Evolutionary conservation across 805 yeast genomes (phyloP), one percentile per base, ranked within the genome.

Genomic region (Lachancea dasiensis): DNA sequence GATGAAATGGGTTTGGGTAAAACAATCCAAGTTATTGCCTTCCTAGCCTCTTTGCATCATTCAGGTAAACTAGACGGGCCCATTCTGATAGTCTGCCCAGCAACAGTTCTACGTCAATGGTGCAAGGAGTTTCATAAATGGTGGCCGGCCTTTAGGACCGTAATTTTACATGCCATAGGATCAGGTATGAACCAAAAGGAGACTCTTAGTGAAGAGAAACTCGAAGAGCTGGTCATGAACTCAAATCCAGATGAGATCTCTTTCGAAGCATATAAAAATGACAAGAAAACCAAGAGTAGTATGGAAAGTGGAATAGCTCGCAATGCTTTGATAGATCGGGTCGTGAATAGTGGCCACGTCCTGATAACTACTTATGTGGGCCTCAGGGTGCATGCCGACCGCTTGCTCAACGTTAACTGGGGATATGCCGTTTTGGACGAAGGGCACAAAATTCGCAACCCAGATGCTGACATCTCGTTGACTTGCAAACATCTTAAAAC

Each of bases 1-100:
- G 98, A 92, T 61, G 98, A 92, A 59, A 92, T 92, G 98, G 98
- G 98, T 0, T 63, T 92, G 13, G 98, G 98, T 2, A 92, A 92
- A 54, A 92, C 98, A 0, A 82, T 92, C 35, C 97, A 92, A 56
- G 75, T 92, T 6, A 86, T 87, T 30, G 78, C 97, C 1, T 92
- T 90, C 58, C 53, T 92, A 6, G 97, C 97, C 0, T 92, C 95
- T 0, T 66, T 92, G 27, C 95, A 89, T 52, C 84, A 87, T 56
- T 82, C 94, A 13, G 79, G 81, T 0, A 64, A 75, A 40, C 64
- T 90, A 2, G 72, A 75, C 22, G 81, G 79, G 26, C 98, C 98
- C 0, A 81, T 84, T 0, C 54, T 92, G 24, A 70, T 92, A 28
- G 96, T 92, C 0, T 94, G 96, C 48, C 98, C 98, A 0, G 97